Conservation (phyloP, 1,284 basidiomycete genomes). For the Sphaerobolus stellatus region DNA sequence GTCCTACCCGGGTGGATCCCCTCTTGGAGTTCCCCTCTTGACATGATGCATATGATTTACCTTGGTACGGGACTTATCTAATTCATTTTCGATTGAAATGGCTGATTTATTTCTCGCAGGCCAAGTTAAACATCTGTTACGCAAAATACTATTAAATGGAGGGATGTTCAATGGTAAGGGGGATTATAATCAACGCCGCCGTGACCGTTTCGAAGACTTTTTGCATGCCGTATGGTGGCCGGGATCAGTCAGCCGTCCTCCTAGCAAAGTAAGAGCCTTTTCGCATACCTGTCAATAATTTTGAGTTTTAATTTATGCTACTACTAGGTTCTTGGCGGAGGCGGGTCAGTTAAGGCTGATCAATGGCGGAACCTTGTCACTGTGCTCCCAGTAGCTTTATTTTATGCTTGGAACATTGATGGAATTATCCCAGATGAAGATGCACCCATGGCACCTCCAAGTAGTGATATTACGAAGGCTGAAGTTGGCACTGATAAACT, state of each 20-base stretch:
- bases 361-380: conserved; percentile 22
- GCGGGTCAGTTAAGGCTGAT: conserved; percentile 25
- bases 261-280: too few relatives aligned
- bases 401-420: conserved; percentile 22
- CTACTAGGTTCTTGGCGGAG: conserved; percentile 21
- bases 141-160: conserved; percentile 20
- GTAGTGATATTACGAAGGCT: conserved; percentile 17
- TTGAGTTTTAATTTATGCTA: too few relatives aligned
- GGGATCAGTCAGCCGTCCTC: conserved; percentile 15
- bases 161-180: conserved; percentile 18
- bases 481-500: conserved; percentile 14
- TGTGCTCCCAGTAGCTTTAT: conserved; percentile 22
- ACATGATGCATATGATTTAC: conserved; percentile 21
- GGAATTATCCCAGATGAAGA: conserved; percentile 25
- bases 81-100: conserved; percentile 1
- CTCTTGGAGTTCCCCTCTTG: conserved; percentile 1
- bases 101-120: neutral
- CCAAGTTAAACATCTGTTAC: conserved; percentile 22
- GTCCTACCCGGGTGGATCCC: conserved; percentile 20
- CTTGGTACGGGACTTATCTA: conserved; percentile 12
- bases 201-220: conserved; percentile 15
- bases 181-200: conserved; percentile 10
- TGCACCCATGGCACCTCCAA: conserved; percentile 17
- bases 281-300: too few relatives aligned
- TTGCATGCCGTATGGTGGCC: conserved; percentile 23